phyloP scores from a whole-genome alignment of 495 filamentous ascomycete species.

The Pyronema domesticum region DNA sequence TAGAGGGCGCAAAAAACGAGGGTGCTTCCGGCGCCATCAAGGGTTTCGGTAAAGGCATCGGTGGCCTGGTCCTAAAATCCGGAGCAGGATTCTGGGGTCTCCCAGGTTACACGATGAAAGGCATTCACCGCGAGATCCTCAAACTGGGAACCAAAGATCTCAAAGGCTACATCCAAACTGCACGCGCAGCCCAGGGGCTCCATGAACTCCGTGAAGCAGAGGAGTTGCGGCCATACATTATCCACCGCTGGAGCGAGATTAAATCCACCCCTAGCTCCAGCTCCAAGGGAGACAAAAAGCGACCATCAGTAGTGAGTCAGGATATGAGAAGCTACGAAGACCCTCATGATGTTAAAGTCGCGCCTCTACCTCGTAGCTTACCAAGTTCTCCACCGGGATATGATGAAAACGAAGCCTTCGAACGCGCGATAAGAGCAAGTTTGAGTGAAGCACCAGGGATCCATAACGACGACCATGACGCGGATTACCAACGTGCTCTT shows the following conservation, averaged over 20 bases:
- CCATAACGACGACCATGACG: no score
- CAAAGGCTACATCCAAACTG: slow-evolving; percentile 13
- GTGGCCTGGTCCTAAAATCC: slow-evolving; percentile 56
- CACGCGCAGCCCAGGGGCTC: neutral
- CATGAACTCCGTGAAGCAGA: neutral
- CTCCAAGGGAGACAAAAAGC: no score
- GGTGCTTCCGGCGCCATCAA: slow-evolving; percentile 43
- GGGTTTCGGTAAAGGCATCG: slow-evolving; percentile 58
- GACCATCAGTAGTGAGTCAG: no score
- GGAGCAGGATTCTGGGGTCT: slow-evolving; percentile 46
- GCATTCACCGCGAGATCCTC: slow-evolving; percentile 37
- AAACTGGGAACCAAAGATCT: slow-evolving; percentile 27
- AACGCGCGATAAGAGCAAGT: no score
- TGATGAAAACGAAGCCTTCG: no score
- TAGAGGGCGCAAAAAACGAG: slow-evolving; percentile 39
- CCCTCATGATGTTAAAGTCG: no score
- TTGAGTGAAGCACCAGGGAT: no score
- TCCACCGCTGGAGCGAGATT: neutral
- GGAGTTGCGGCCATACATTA: neutral
- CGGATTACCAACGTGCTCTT: no score
- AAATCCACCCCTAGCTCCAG: neutral
- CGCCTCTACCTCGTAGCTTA: no score
- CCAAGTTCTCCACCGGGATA: no score
- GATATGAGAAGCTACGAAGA: no score
- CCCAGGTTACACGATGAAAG: slow-evolving; percentile 48